These are phyloP conservation scores for Fusarium siculi DNA, from an alignment of 2,329 filamentous ascomycete species.

Conservation along the genomic window DNA sequence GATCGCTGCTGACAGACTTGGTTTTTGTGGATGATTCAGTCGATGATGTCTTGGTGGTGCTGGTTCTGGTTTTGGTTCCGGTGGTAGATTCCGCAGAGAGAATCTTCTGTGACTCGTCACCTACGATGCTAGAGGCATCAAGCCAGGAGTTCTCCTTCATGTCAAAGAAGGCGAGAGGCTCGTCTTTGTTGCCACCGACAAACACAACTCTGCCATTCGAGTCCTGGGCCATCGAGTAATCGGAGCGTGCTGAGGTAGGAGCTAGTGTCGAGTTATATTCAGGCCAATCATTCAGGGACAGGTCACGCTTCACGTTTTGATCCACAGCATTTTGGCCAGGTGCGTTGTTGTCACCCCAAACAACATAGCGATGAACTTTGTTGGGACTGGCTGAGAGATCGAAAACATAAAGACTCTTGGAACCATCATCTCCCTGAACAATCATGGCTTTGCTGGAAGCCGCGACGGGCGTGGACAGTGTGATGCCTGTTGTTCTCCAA, in stretches of 20 bases:
- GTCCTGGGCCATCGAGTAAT: slow-evolving; percentile 76
- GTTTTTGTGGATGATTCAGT: slow-evolving; percentile 44
- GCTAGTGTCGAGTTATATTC: slow-evolving; percentile 80
- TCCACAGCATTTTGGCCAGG: slow-evolving; percentile 60
- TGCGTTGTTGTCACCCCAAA: slow-evolving; percentile 70
- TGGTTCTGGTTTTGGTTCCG: slow-evolving; percentile 18
- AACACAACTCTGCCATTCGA: slow-evolving; percentile 76
- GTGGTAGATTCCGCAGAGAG: slow-evolving; percentile 43
- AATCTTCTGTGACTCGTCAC: slow-evolving; percentile 55
- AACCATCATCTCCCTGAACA: slow-evolving; percentile 77
- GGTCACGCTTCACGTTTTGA: slow-evolving; percentile 49
- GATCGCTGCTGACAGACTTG: slow-evolving; percentile 34
- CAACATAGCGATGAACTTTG: slow-evolving; percentile 73
- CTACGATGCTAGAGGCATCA: slow-evolving; percentile 74
- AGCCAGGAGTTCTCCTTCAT: slow-evolving; percentile 80
- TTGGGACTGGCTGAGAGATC: slow-evolving; percentile 81
- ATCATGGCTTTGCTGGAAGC: slow-evolving; percentile 69
- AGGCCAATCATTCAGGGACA: slow-evolving; percentile 76
- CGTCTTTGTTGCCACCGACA: slow-evolving; percentile 75
- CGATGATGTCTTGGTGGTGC: slow-evolving; percentile 36
- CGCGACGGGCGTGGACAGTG: slow-evolving; percentile 67
- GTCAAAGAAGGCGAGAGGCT: slow-evolving; percentile 81
- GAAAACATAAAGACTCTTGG: slow-evolving; percentile 82
- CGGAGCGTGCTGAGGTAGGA: slow-evolving; percentile 67
- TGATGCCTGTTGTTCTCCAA: slow-evolving; percentile 73